Evolutionary conservation across 768 basidiomycete species (phyloP), one percentile per base, ranked within the genome.

Genomic region (Tylopilus subfusipes): DNA sequence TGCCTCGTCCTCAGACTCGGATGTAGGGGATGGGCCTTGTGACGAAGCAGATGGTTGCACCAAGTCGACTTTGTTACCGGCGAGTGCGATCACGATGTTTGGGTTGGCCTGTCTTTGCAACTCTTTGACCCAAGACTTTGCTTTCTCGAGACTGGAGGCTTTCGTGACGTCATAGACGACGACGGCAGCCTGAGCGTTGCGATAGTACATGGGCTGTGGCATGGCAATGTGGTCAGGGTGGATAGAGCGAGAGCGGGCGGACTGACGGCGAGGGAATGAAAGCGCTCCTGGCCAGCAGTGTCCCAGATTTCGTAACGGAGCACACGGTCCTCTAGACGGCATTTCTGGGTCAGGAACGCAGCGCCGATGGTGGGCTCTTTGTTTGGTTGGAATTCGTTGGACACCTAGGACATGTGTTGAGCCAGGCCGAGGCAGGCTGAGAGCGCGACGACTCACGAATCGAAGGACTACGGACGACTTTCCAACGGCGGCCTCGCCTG

Each of bases 61-160:
- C 59, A 96, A 82, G 76, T 98, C 88, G 58, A 98, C 82, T 74
- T 99, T 98, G 82, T 99, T 99, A 29, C 97, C 97, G 12, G 93
- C 93, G 48, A 99, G 85, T 7, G 96, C 95, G 64, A 99, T 98
- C 68, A 99, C 95, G 67, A 98, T 98, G 71, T 98, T 98, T 33
- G 96, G 95, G 70, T 98, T 97, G 22, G 97, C 97, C 68, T 99
- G 97, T 60, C 97, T 85, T 70, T 99, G 97, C 22, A 99, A 81
- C 73, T 99, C 97, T 76, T 97, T 98, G 54, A 99, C 94, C 97
- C 97, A 99, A 29, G 95, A 93, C 78, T 98, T 98, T 51, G 97
- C 97, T 72, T 98, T 98, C 72, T 98, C 96, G 54, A 99, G 79
- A 65, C 93, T 96, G 53, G 88, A 82, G 42, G 92, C 90, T 73